Conservation (phyloP, 495 filamentous ascomycete genomes). For the Poronia punctata region DNA sequence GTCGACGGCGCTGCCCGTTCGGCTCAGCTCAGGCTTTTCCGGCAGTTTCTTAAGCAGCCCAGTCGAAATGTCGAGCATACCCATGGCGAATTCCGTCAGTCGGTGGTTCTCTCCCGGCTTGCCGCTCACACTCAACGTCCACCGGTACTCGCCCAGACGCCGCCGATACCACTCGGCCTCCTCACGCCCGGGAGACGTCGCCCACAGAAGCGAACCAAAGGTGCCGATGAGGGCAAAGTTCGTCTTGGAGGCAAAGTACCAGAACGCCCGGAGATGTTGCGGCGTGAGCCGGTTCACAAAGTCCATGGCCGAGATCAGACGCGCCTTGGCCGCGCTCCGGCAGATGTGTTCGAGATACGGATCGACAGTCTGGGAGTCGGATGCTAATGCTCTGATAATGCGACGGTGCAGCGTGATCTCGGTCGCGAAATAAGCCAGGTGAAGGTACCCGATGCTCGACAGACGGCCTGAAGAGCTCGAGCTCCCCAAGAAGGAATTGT, state of each 20-base stretch:
- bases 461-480: slow-evolving; percentile 34
- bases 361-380: slow-evolving; percentile 39
- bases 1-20: slow-evolving; percentile 35
- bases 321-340: slow-evolving; percentile 79
- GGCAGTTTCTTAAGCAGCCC: slow-evolving; percentile 49
- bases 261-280: slow-evolving; percentile 65
- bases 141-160: slow-evolving; percentile 80
- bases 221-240: slow-evolving; percentile 79
- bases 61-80: slow-evolving; percentile 59
- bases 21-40: slow-evolving; percentile 47
- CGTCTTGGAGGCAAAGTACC: slow-evolving; percentile 75
- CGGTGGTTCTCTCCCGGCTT: slow-evolving; percentile 60
- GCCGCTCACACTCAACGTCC: slow-evolving; percentile 82
- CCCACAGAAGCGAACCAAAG: slow-evolving; percentile 75
- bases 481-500: slow-evolving; percentile 40
- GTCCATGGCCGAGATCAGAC: slow-evolving; percentile 70
- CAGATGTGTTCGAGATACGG: slow-evolving; percentile 87
- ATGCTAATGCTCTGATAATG: slow-evolving; percentile 65
- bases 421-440: slow-evolving; percentile 76
- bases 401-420: slow-evolving; percentile 81
- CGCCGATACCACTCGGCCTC: slow-evolving; percentile 94
- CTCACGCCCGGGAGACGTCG: slow-evolving; percentile 76
- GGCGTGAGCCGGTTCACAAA: slow-evolving; percentile 69
- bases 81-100: slow-evolving; percentile 70
- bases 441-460: slow-evolving; percentile 64